Conservation (phyloP, 805 yeast species). For the Lachancea lanzarotensis region DNA sequence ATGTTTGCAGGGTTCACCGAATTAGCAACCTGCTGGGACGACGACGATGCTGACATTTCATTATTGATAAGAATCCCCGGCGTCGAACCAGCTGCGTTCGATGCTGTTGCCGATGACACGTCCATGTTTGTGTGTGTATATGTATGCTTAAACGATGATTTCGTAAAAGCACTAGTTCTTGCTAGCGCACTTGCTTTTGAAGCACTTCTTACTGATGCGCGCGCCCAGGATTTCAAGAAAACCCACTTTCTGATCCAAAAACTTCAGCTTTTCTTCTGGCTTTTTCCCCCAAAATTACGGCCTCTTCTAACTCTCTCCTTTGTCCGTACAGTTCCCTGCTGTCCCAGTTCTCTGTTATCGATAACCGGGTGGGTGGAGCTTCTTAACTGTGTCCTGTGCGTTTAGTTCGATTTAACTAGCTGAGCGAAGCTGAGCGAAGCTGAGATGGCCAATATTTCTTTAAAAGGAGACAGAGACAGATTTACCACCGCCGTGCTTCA, state of each 20-base stretch:
- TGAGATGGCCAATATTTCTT: neutral
- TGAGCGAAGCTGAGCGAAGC: neutral
- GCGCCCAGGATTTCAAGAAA: too few species aligned
- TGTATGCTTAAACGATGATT: neutral
- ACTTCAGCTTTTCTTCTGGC: too few species aligned
- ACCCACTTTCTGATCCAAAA: too few species aligned
- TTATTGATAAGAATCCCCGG: slow-evolving; percentile 12
- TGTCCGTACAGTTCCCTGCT: neutral
- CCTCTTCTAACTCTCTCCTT: neutral
- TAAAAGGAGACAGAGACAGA: neutral
- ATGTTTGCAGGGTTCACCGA: slow-evolving; percentile 14
- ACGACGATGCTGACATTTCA: slow-evolving; percentile 2
- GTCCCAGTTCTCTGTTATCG: neutral
- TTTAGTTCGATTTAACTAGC: too few species aligned
- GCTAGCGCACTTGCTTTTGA: neutral
- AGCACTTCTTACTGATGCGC: neutral
- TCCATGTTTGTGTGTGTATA: slow-evolving; percentile 1
- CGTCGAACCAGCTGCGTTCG: slow-evolving; percentile 8
- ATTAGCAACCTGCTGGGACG: slow-evolving; percentile 9
- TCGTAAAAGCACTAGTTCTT: too few species aligned
- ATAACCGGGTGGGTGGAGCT: too few species aligned
- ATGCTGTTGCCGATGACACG: slow-evolving; percentile 6
- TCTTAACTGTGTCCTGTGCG: too few species aligned
- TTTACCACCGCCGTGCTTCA: neutral
- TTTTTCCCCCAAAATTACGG: too few species aligned